phyloP scores from a whole-genome alignment of 805 yeast species.

The Monosporozyma yasuniensis region DNA sequence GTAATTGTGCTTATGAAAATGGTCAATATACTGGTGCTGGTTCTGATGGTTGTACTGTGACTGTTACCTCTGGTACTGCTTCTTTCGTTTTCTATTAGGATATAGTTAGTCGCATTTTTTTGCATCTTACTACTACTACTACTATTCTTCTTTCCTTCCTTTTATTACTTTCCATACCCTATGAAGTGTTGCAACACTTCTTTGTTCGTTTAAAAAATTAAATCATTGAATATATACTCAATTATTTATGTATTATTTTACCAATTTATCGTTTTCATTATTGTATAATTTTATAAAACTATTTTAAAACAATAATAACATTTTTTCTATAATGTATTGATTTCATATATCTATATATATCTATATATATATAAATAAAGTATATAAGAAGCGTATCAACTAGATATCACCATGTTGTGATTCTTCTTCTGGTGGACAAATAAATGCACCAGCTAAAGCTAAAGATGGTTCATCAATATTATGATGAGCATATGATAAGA shows the following conservation, averaged over 20 bases:
- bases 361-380: too few relatives aligned
- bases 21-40: constrained; percentile 63
- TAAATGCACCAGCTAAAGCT: constrained; percentile 73
- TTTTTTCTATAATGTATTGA: too few relatives aligned
- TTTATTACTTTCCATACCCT: neutral
- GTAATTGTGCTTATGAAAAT: constrained; percentile 70
- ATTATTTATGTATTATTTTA: too few relatives aligned
- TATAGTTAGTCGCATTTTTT: too few relatives aligned
- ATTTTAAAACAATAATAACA: too few relatives aligned
- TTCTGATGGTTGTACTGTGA: constrained; percentile 73
- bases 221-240: too few relatives aligned
- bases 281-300: too few relatives aligned
- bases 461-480: constrained; percentile 81
- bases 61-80: constrained; percentile 51
- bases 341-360: too few relatives aligned
- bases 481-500: constrained; percentile 80
- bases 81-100: constrained; percentile 46
- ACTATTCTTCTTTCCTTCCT: neutral
- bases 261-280: too few relatives aligned
- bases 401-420: constrained; percentile 23
- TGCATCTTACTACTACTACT: neutral
- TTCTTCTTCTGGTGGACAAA: constrained; percentile 58
- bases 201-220: too few relatives aligned
- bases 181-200: too few relatives aligned
- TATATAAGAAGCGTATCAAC: too few relatives aligned